Conservation (phyloP, 2,329 filamentous ascomycete genomes). For the Epichloe gansuensis region DNA sequence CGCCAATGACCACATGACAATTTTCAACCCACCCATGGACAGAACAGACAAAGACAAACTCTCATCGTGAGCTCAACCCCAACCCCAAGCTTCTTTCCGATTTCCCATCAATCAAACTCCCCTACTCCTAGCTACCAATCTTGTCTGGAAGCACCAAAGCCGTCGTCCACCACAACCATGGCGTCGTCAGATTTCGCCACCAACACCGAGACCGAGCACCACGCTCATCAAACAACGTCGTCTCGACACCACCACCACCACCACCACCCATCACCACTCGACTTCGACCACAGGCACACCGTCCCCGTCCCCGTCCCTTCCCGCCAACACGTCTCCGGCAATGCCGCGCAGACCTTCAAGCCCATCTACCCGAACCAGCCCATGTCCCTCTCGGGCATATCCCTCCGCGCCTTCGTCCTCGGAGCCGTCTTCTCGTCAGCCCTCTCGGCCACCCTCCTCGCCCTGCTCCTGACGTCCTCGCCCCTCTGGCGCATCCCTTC, state of each 20-base stretch:
- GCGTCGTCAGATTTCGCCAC: not conserved
- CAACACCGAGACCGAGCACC: not conserved
- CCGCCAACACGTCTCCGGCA: not conserved
- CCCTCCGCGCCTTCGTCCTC: conserved; percentile 43
- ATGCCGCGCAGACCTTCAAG: not conserved
- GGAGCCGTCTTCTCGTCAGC: conserved; percentile 31
- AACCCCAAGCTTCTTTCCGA: no score
- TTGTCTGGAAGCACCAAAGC: no score
- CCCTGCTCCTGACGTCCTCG: conserved; percentile 26
- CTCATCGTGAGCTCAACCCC: no score
- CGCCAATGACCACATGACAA: no score
- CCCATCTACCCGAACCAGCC: conserved; percentile 30
- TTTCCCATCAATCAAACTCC: no score
- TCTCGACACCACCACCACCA: not conserved
- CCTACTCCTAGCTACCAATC: no score
- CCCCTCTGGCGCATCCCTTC: conserved; percentile 52
- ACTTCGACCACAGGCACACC: conserved; percentile 3
- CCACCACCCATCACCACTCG: not conserved
- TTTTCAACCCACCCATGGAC: not conserved
- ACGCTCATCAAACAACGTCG: not conserved
- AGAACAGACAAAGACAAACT: not conserved
- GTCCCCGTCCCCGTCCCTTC: not conserved
- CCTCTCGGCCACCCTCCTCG: conserved; percentile 17
- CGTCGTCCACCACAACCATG: not conserved
- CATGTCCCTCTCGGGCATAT: conserved; percentile 49